phyloP scores from a whole-genome alignment of 2,329 filamentous ascomycete species.

The Dactylonectria macrodidyma region DNA sequence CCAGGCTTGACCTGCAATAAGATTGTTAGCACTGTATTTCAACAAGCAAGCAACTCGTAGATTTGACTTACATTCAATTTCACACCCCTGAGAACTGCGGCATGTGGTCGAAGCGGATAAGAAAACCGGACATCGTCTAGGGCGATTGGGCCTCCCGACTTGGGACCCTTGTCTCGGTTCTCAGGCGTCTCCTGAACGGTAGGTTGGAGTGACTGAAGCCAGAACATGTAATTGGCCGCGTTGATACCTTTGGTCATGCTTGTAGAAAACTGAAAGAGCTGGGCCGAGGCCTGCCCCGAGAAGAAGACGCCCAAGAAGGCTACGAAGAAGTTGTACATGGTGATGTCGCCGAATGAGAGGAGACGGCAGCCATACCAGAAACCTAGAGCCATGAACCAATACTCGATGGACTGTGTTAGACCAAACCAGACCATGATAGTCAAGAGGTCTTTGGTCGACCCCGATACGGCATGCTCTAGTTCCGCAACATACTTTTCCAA shows the following conservation, averaged over 20 bases:
- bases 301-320: constrained; percentile 67
- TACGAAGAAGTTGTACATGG: constrained; percentile 67
- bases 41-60: background rate
- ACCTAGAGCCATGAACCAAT: constrained; percentile 57
- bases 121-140: constrained; percentile 73
- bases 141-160: constrained; percentile 55
- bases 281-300: constrained; percentile 57
- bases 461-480: constrained; percentile 48
- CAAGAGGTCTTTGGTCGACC: constrained; percentile 51
- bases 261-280: constrained; percentile 64
- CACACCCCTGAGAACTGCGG: constrained; percentile 60
- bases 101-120: constrained; percentile 67
- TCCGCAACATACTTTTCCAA: constrained; percentile 51
- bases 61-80: constrained; percentile 32
- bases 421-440: constrained; percentile 55
- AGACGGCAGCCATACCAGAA: constrained; percentile 60
- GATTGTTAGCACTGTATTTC: background rate
- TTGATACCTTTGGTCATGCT: constrained; percentile 67
- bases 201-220: constrained; percentile 60
- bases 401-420: constrained; percentile 55
- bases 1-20: constrained; percentile 57
- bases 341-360: constrained; percentile 60
- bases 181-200: constrained; percentile 59
- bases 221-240: constrained; percentile 66
- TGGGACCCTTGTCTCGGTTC: constrained; percentile 56